Evolutionary conservation across 1,284 basidiomycete genomes (phyloP).

Genomic region (Austropuccinia psidii): DNA sequence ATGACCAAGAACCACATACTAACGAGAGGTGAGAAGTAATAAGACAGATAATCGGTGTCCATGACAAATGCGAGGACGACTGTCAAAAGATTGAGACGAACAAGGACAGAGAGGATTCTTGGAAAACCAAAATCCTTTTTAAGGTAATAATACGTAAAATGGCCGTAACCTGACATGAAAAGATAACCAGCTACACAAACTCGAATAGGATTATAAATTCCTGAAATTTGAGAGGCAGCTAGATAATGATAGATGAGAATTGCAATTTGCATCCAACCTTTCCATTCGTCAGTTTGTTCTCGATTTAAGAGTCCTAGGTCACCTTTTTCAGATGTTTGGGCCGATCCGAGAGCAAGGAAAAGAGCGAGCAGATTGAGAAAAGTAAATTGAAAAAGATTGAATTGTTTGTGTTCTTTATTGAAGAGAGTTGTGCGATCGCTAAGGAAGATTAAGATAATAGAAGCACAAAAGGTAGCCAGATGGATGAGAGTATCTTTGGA

Average conservation of each 20-base stretch:
- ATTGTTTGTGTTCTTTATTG: constrained; percentile 79
- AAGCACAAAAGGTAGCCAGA: constrained; percentile 59
- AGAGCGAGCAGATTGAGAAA: constrained; percentile 57
- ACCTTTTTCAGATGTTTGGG: constrained; percentile 62
- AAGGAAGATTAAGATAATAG: constrained; percentile 61
- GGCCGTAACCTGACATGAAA: constrained; percentile 60
- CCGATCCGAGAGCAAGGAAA: constrained; percentile 57
- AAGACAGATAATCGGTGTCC: constrained; percentile 80
- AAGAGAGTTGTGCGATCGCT: constrained; percentile 75
- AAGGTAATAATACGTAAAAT: constrained; percentile 68
- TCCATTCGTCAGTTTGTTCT: constrained; percentile 89
- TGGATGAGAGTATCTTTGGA: constrained; percentile 48
- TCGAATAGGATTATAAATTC: constrained; percentile 80
- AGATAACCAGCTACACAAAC: constrained; percentile 79
- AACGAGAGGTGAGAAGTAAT: constrained; percentile 76
- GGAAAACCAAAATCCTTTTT: constrained; percentile 74
- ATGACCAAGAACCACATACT: constrained; percentile 67
- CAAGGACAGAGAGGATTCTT: constrained; percentile 62
- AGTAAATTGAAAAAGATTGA: constrained; percentile 61
- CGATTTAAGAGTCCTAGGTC: constrained; percentile 79
- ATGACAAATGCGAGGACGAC: constrained; percentile 73
- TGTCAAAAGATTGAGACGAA: constrained; percentile 74
- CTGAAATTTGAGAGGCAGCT: constrained; percentile 74
- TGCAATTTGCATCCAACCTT: constrained; percentile 89
- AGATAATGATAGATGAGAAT: constrained; percentile 84